These are phyloP conservation scores for Naumovozyma baii DNA, from an alignment of 805 yeast genomes.

Conservation along the genomic window DNA sequence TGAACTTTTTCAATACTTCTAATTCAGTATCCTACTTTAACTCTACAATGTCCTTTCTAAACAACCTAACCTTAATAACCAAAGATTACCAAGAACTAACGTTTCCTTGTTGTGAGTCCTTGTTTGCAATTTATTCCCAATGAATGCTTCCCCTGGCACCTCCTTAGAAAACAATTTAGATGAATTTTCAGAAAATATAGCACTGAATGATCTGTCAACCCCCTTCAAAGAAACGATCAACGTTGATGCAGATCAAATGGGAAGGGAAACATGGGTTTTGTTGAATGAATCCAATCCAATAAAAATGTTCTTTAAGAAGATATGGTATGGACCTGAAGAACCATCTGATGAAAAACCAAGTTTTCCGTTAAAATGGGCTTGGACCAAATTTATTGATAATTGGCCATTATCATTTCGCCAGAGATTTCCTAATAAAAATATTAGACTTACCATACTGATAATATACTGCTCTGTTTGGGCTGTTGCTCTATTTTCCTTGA, in stretches of 20 bases:
- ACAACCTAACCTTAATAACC: not conserved
- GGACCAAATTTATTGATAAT: conserved; percentile 31
- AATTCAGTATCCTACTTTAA: no score
- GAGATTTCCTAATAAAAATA: conserved; percentile 21
- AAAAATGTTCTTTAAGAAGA: conserved; percentile 20
- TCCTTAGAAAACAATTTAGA: not conserved
- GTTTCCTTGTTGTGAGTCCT: not conserved
- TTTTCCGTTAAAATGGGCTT: conserved; percentile 20
- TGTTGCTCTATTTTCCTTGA: conserved; percentile 29
- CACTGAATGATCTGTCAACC: not conserved
- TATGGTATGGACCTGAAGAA: conserved; percentile 50
- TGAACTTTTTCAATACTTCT: no score
- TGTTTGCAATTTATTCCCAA: not conserved
- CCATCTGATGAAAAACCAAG: conserved; percentile 42
- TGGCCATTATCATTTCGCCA: conserved; percentile 34
- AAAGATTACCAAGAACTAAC: not conserved
- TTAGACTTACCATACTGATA: conserved; percentile 27
- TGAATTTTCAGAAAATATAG: not conserved
- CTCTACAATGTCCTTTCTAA: no score
- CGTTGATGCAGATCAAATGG: not conserved
- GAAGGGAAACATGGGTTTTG: conserved; percentile 16
- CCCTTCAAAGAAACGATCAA: not conserved
- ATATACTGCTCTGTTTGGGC: conserved; percentile 42
- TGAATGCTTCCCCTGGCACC: not conserved
- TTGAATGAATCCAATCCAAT: conserved; percentile 10